phyloP scores from a whole-genome alignment of 2,329 filamentous ascomycete species.

The Dactylonectria macrodidyma region DNA sequence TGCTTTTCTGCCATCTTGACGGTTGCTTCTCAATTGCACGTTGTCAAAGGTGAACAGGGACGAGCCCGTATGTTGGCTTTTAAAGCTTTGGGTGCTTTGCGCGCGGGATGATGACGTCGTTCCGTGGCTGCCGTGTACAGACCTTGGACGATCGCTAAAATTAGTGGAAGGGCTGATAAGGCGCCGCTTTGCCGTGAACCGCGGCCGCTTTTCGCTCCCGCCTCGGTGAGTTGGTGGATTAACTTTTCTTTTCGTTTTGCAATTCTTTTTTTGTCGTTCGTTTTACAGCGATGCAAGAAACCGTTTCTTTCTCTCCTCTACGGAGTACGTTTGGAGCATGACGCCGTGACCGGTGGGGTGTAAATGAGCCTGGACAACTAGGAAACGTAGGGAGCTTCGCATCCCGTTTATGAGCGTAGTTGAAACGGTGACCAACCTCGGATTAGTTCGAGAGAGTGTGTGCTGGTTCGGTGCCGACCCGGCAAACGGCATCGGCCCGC shows the following conservation, averaged over 20 bases:
- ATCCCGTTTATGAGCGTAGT: background rate
- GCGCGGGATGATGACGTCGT: slow-evolving; percentile 31
- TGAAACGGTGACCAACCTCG: background rate
- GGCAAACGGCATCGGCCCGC: background rate
- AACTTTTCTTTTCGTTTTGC: background rate
- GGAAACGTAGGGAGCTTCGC: background rate
- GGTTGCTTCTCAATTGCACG: slow-evolving; percentile 12
- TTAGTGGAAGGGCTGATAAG: slow-evolving; percentile 2
- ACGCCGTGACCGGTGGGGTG: background rate
- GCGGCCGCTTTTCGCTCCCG: slow-evolving; percentile 15
- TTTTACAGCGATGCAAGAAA: background rate
- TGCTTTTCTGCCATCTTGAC: slow-evolving; percentile 44
- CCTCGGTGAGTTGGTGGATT: background rate
- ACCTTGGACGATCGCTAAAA: slow-evolving; percentile 5
- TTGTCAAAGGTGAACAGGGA: background rate
- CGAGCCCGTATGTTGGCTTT: slow-evolving; percentile 9
- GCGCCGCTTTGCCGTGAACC: slow-evolving; percentile 28
- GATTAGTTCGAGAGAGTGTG: background rate
- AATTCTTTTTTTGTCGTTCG: background rate
- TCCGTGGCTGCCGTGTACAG: slow-evolving; percentile 30
- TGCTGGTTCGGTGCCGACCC: background rate
- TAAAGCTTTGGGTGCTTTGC: slow-evolving; percentile 10
- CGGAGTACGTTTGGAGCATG: background rate
- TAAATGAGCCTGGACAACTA: background rate
- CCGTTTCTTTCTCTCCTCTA: background rate